Base-by-base conservation (phyloP, 2,329 filamentous ascomycete genomes). In the Monosporascus sp. region DNA sequence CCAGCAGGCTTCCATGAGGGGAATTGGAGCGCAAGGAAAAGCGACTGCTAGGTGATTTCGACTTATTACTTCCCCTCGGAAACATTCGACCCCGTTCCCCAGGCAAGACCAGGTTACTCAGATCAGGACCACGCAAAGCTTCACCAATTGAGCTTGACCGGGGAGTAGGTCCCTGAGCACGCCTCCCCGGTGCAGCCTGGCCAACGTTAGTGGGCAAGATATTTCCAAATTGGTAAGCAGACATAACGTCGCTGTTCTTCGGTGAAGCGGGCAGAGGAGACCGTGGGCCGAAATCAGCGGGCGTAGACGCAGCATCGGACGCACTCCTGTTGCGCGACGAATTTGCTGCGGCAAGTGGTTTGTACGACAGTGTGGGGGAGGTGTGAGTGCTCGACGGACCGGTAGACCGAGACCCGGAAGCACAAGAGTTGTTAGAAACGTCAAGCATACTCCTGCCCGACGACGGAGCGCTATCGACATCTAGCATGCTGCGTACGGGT, bases 401-500 rank as follows among this genome's bases (percentile, higher is more conserved):
- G 7, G 67, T 54, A 6, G 61, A 55, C 11, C 49, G 45, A 61
- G 55, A 44, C 44, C 52, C 37, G 54, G 51, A 51, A 49, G 60
- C 58, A 20, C 59, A 63, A 31, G 76, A 69, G 24, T 68, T 68
- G 52, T 74, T 72, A 41, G 78, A 63, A 60, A 46, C 16, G 9
- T 79, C 78, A 31, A 83, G 70, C 78, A 82, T 81, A 61, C 78
- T 82, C 61, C 78, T 72, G 37, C 76, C 64, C 44, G 70, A 71
- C 4, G 71, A 60, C 24, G 72, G 63, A 22, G 71, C 73, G 52
- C 72, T 72, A 59, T 76, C 76, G 58, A 85, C 72, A 61, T 86
- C 82, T 53, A 87, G 76, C 82, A 88, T 85, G 70, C 84, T 88
- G 58, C 85, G 78, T 50, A 86, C 75, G 6, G 81, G 78, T 37